phyloP scores from a whole-genome alignment of 2,329 filamentous ascomycete species.

The Fusarium mexicanum region DNA sequence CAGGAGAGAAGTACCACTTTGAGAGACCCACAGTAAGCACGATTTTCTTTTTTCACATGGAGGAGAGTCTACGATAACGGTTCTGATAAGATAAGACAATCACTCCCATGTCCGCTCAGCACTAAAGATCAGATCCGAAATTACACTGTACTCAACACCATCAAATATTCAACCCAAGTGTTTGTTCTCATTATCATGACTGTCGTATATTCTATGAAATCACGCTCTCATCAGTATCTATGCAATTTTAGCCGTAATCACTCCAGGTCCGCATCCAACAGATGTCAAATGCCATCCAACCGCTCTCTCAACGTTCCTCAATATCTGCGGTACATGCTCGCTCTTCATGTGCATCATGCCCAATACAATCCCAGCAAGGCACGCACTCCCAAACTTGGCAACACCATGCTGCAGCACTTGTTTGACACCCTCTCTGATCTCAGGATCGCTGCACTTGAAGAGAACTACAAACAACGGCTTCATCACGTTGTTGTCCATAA shows the following conservation, averaged over 20 bases:
- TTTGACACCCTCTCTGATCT: constrained; percentile 15
- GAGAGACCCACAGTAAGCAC: background rate
- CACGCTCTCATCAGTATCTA: background rate
- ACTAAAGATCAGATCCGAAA: background rate
- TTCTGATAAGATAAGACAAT: background rate
- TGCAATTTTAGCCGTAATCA: background rate
- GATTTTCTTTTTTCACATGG: background rate
- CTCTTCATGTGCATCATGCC: constrained; percentile 27
- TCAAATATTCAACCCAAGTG: background rate
- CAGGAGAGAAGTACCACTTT: background rate
- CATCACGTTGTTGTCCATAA: constrained; percentile 33
- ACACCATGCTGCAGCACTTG: constrained; percentile 14
- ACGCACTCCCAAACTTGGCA: constrained; percentile 2
- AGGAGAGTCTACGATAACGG: background rate
- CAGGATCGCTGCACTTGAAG: constrained; percentile 28
- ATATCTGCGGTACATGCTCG: constrained; percentile 13
- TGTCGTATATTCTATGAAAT: background rate
- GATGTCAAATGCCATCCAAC: constrained; percentile 34
- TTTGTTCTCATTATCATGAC: background rate
- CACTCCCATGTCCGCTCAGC: background rate
- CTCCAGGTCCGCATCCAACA: constrained; percentile 15
- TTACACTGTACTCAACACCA: background rate
- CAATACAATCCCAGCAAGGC: constrained; percentile 25
- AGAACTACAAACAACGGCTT: constrained; percentile 33
- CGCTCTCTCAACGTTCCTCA: constrained; percentile 36